A percentile compares a stretch with the other conserved stretches of the same genome.
These are phyloP conservation scores for Rhizopus microsporus DNA, from an alignment of 371 early-diverging fungal species.

Conservation along the genomic window DNA sequence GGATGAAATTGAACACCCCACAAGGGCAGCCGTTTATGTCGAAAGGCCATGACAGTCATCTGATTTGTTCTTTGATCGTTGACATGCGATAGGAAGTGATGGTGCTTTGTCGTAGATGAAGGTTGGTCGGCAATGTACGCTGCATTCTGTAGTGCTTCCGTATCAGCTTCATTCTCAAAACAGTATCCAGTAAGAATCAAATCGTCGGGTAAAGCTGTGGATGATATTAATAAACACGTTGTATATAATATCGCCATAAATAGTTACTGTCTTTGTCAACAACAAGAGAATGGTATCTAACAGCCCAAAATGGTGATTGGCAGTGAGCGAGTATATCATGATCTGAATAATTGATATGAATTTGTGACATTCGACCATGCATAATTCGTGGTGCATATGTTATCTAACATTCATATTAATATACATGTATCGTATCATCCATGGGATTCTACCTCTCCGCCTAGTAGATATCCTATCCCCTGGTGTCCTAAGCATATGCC, in stretches of 20 bases:
- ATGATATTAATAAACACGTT: slow-evolving; percentile 13
- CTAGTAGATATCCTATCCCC: slow-evolving; percentile 81
- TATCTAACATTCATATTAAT: slow-evolving; percentile 39
- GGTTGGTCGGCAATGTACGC: slow-evolving; percentile 32
- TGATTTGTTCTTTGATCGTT: background rate
- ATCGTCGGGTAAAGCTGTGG: slow-evolving; percentile 59
- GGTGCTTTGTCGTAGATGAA: background rate
- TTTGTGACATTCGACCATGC: slow-evolving; percentile 82
- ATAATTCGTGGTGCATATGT: slow-evolving; percentile 70
- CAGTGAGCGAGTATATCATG: slow-evolving; percentile 62
- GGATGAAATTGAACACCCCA: slow-evolving; percentile 98
- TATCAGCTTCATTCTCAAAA: slow-evolving; percentile 47
- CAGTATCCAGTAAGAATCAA: slow-evolving; percentile 62
- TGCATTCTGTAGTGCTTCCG: slow-evolving; percentile 37
- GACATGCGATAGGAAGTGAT: slow-evolving; percentile 33
- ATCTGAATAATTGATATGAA: slow-evolving; percentile 40
- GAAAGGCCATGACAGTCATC: slow-evolving; percentile 80
- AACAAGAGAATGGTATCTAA: slow-evolving; percentile 91
- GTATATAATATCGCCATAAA: background rate
- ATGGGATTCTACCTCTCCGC: slow-evolving; percentile 63
- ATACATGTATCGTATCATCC: background rate
- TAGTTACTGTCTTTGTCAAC: slow-evolving; percentile 56
- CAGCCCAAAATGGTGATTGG: slow-evolving; percentile 71
- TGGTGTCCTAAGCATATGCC: slow-evolving; percentile 99
- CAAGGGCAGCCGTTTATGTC: slow-evolving; percentile 69